These are phyloP conservation scores for Platismatia glauca DNA, from an alignment of 495 filamentous ascomycete genomes.

Conservation along the genomic window DNA sequence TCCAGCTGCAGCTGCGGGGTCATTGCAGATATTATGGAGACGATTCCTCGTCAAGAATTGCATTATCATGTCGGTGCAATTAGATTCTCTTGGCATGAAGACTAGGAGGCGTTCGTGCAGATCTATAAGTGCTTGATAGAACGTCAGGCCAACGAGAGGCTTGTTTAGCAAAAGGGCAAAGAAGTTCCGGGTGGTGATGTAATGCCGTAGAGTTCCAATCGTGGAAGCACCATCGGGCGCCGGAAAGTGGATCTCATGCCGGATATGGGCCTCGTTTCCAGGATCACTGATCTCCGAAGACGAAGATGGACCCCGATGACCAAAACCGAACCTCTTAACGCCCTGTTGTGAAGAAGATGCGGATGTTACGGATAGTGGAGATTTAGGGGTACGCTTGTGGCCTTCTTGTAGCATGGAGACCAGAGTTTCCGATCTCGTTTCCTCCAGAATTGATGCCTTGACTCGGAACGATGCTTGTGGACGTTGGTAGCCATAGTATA, in stretches of 20 bases:
- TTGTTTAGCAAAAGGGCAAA: slow-evolving; percentile 50
- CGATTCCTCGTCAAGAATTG: slow-evolving; percentile 40
- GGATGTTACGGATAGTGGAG: background rate
- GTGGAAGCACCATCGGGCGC: slow-evolving; percentile 38
- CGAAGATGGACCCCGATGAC: background rate
- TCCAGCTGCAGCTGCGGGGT: slow-evolving; percentile 47
- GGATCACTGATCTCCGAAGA: background rate
- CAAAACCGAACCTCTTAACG: background rate
- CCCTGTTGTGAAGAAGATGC: background rate
- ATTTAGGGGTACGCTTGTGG: background rate
- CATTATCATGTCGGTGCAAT: slow-evolving; percentile 33
- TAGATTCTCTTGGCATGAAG: slow-evolving; percentile 43
- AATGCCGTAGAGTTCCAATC: slow-evolving; percentile 41
- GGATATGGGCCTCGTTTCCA: background rate
- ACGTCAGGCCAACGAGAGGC: slow-evolving; percentile 48
- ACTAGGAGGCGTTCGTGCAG: slow-evolving; percentile 43
- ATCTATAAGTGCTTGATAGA: slow-evolving; percentile 49
- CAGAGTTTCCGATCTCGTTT: slow-evolving; percentile 29
- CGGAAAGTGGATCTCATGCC: slow-evolving; percentile 50
- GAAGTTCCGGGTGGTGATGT: slow-evolving; percentile 55
- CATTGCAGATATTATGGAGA: slow-evolving; percentile 55
- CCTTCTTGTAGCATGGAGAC: background rate
- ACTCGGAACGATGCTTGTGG: slow-evolving; percentile 49
- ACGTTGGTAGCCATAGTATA: slow-evolving; percentile 41
- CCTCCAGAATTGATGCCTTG: slow-evolving; percentile 42